Base-by-base conservation (phyloP, 2,329 filamentous ascomycete species). In the Colletotrichum tropicicola region DNA sequence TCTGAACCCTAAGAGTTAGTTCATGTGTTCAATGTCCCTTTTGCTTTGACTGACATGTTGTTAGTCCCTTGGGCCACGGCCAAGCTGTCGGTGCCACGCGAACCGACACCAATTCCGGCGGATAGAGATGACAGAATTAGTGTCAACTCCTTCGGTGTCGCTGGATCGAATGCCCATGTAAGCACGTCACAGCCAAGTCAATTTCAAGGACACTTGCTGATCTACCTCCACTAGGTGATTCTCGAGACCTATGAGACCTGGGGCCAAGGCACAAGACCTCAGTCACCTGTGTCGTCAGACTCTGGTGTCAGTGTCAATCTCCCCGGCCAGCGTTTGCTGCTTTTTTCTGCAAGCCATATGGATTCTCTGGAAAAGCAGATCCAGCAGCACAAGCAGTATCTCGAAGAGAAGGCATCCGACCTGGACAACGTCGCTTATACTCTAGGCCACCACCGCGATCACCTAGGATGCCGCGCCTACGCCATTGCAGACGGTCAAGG, bases 61-160 rank as follows among this genome's bases (percentile, higher is more conserved):
- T 35, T 9, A 60, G 57, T 69, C 9, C 66, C 68, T 9, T 67
- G 67, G 45, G 60, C 57, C 3, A 51, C 68, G 12, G 51, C 27
- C 2, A 71, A 73, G 10, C 65, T 77, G 5, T 48, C 23, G 1
- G 75, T 78, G 0, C 73, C 76, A 0, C 66, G 52, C 0, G 69
- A 74, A 32, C 56, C 72, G 0, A 68, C 49, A 1, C 30, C 68
- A 1, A 79, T 70, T 70, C 76, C 77, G 0, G 4, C 27, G 2
- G 62, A 65, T 13, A 56, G 70, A 3, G n/a, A 49, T 0, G 70
- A 75, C 35, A 69, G 78, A 4, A 67, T 76, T 5, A 73, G 73
- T 30, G 69, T 82, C 41, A 80, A 80, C 62, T 73, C 69, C 2
- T 79, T 78, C 54, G 77, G 78, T 9, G 76, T 73, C 47, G 77